Conservation (phyloP, 257 asterid species). For the Przewalskia tangutica region DNA sequence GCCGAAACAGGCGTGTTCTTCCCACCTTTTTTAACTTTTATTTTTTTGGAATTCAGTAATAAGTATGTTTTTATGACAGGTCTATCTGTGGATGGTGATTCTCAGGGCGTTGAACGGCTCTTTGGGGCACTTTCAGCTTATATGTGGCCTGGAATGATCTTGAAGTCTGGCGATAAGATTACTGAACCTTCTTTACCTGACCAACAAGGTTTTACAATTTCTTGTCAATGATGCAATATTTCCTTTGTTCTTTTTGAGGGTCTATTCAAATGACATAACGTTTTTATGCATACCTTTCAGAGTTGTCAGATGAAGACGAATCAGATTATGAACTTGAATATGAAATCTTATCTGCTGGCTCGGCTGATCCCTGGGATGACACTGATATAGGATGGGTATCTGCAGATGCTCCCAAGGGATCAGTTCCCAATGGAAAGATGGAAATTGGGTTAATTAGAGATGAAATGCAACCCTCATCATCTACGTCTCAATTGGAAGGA, state of each 20-base stretch:
- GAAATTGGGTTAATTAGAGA: slow-evolving; percentile 15
- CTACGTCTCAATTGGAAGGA: slow-evolving; percentile 26
- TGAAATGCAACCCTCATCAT: slow-evolving; percentile 36
- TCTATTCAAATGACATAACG: not conserved
- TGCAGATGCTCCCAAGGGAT: slow-evolving; percentile 39
- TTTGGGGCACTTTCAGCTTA: slow-evolving; percentile 87
- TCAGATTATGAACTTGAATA: slow-evolving; percentile 73
- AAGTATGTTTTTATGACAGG: slow-evolving; percentile 18
- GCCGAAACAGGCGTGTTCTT: not conserved
- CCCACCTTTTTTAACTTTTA: not conserved
- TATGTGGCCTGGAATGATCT: slow-evolving; percentile 97
- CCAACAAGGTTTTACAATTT: slow-evolving; percentile 44
- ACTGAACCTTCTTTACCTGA: slow-evolving; percentile 66
- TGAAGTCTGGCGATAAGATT: slow-evolving; percentile 84
- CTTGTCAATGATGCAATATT: not conserved
- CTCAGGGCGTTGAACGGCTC: slow-evolving; percentile 86
- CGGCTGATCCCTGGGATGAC: slow-evolving; percentile 76
- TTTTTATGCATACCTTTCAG: slow-evolving; percentile 26
- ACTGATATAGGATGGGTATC: slow-evolving; percentile 49
- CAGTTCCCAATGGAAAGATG: slow-evolving; percentile 19
- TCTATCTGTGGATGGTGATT: slow-evolving; percentile 62
- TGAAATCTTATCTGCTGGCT: slow-evolving; percentile 61
- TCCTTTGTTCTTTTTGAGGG: not conserved
- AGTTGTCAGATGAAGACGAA: slow-evolving; percentile 67
- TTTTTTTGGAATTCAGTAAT: not conserved